A percentile compares a stretch with the other conserved stretches of the same genome.
These are phyloP conservation scores for Irpex sp. DNA, from an alignment of 1,284 basidiomycete species.

Conservation along the genomic window DNA sequence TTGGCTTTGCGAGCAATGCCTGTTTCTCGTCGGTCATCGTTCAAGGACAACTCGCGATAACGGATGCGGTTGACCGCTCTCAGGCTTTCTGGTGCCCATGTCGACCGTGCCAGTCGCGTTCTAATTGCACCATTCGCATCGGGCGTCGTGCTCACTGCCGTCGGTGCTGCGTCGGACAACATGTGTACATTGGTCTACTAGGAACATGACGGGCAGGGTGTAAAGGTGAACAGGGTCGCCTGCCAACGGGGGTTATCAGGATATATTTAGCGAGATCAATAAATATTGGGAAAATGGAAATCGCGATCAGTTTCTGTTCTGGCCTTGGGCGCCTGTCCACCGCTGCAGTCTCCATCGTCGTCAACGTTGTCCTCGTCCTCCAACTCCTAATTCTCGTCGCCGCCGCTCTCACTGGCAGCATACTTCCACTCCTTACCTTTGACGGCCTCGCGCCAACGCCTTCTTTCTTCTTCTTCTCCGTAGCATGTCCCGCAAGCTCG, in stretches of 20 bases:
- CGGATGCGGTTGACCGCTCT: background rate
- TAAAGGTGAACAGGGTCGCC: background rate
- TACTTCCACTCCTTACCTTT: constrained; percentile 14
- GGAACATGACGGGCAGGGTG: background rate
- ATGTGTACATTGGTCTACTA: background rate
- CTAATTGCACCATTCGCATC: background rate
- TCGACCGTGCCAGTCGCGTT: background rate
- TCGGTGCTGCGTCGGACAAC: background rate
- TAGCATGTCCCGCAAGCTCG: constrained; percentile 23
- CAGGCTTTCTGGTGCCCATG: background rate
- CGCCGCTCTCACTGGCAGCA: constrained; percentile 14
- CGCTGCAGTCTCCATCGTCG: constrained; percentile 15
- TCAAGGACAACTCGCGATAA: background rate
- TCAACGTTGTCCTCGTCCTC: constrained; percentile 15
- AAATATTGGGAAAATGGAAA: background rate
- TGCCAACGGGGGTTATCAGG: background rate
- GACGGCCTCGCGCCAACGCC: constrained; percentile 17
- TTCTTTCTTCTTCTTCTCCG: constrained; percentile 12
- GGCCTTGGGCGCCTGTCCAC: background rate
- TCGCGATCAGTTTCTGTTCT: background rate
- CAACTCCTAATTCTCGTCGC: constrained; percentile 6
- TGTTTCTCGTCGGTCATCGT: constrained; percentile 10
- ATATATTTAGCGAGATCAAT: background rate
- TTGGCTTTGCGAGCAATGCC: constrained; percentile 4
- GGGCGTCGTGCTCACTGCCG: background rate